These are phyloP conservation scores for Fragaria vesca DNA, from an alignment of 306 rosid species.

Conservation along the genomic window DNA sequence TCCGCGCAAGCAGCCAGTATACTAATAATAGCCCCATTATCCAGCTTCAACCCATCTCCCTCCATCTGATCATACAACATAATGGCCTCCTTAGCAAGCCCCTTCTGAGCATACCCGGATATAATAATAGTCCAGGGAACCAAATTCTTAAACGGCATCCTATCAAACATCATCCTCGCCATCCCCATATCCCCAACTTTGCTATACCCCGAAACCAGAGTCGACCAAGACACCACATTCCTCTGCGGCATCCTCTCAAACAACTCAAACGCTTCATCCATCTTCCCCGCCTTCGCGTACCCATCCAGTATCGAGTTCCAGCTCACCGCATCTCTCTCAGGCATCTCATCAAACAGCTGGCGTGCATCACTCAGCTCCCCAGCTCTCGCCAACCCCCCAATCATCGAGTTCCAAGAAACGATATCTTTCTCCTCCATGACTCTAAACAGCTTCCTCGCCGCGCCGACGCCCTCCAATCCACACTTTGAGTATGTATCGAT, in stretches of 20 bases:
- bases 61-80: conserved; percentile 63
- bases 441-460: conserved; percentile 51
- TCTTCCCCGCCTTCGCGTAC: conserved; percentile 52
- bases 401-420: conserved; percentile 70
- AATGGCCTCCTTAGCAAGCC: conserved; percentile 52
- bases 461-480: conserved; percentile 46
- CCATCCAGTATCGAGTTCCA: conserved; percentile 88
- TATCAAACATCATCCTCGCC: conserved; percentile 72
- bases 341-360: conserved; percentile 70
- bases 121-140: conserved; percentile 80
- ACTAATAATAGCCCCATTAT: conserved; percentile 55
- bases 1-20: conserved; percentile 70
- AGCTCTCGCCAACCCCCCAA: conserved; percentile 54
- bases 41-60: conserved; percentile 53
- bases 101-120: conserved; percentile 81
- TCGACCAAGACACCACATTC: conserved; percentile 76
- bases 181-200: conserved; percentile 66
- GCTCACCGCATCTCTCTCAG: conserved; percentile 64
- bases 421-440: conserved; percentile 52
- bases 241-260: conserved; percentile 72
- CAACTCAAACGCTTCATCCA: conserved; percentile 59
- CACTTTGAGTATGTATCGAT: conserved; percentile 61
- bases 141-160: conserved; percentile 61
- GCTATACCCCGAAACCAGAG: conserved; percentile 66
- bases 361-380: conserved; percentile 49